These are phyloP conservation scores for Cladophialophora exuberans DNA, from an alignment of 2,329 filamentous ascomycete genomes.

Conservation along the genomic window DNA sequence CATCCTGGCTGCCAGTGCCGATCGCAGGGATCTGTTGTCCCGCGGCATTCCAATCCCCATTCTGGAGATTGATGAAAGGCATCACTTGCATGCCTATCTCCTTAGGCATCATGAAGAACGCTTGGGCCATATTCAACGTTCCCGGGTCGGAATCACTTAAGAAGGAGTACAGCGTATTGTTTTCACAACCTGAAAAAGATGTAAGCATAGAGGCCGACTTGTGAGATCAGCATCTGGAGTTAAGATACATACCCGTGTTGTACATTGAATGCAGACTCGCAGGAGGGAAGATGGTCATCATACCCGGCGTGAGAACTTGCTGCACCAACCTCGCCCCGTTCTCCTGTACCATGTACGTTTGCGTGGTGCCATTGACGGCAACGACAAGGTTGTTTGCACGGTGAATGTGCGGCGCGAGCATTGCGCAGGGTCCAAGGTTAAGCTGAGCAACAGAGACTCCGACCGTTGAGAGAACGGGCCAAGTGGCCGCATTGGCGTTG, in stretches of 20 bases:
- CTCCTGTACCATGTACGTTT: constrained; percentile 53
- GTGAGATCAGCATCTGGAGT: background rate
- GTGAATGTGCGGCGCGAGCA: constrained; percentile 51
- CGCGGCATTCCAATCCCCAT: constrained; percentile 37
- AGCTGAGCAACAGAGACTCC: constrained; percentile 49
- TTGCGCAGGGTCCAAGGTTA: constrained; percentile 50
- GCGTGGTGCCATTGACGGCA: constrained; percentile 47
- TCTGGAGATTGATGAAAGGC: constrained; percentile 37
- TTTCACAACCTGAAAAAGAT: constrained; percentile 43
- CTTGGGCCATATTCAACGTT: constrained; percentile 49
- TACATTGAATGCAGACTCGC: constrained; percentile 52
- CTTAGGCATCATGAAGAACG: constrained; percentile 43
- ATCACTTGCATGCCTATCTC: constrained; percentile 48
- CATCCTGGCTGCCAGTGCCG: constrained; percentile 48
- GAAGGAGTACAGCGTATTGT: constrained; percentile 50
- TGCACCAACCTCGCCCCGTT: constrained; percentile 47
- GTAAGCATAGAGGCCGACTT: background rate
- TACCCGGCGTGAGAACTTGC: constrained; percentile 43
- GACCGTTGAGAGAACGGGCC: constrained; percentile 46
- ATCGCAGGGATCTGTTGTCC: constrained; percentile 39
- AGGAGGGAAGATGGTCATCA: constrained; percentile 52
- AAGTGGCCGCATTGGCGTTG: constrained; percentile 45
- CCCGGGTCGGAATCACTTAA: constrained; percentile 49
- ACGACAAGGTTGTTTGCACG: constrained; percentile 50
- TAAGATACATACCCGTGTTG: constrained; percentile 42